Conservation (phyloP, 2,329 filamentous ascomycete species). For the Ophiobolus disseminans region DNA sequence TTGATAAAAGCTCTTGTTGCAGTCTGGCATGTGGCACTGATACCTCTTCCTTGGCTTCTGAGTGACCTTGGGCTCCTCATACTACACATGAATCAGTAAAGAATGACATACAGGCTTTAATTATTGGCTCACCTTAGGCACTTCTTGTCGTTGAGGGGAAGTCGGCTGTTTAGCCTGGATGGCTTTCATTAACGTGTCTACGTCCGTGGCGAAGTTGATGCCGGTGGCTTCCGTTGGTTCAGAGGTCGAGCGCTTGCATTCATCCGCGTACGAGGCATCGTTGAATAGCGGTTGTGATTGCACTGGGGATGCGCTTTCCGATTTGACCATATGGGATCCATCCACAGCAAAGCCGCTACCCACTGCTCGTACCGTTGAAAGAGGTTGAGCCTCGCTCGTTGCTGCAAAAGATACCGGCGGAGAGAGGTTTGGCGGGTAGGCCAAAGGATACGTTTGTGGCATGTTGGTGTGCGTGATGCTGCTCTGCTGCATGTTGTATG, state of each 20-base stretch:
- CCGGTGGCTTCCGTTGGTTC: conserved; percentile 52
- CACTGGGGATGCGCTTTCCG: conserved; percentile 52
- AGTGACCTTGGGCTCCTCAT: conserved; percentile 32
- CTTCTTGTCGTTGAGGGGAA: conserved; percentile 37
- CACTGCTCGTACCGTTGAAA: conserved; percentile 39
- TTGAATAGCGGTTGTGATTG: conserved; percentile 51
- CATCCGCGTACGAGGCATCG: conserved; percentile 37
- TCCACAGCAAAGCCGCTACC: conserved; percentile 34
- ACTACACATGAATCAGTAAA: conserved; percentile 21
- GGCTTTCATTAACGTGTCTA: conserved; percentile 87
- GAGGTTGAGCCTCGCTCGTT: conserved; percentile 26
- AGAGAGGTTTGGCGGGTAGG: conserved; percentile 33
- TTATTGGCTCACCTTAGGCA: conserved; percentile 40
- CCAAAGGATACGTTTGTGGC: conserved; percentile 28
- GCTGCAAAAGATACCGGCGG: conserved; percentile 38
- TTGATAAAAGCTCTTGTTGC: conserved; percentile 83
- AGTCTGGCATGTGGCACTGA: conserved; percentile 74
- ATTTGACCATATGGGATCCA: conserved; percentile 51
- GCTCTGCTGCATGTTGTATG: conserved; percentile 46
- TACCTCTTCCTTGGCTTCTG: conserved; percentile 69
- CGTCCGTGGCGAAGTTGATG: conserved; percentile 77
- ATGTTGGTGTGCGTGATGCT: conserved; percentile 6
- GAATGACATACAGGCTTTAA: no score
- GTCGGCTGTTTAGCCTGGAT: conserved; percentile 73
- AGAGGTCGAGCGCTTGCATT: conserved; percentile 56